Conservation (phyloP, 768 basidiomycete genomes). For the Clitopilus passeckerianus region DNA sequence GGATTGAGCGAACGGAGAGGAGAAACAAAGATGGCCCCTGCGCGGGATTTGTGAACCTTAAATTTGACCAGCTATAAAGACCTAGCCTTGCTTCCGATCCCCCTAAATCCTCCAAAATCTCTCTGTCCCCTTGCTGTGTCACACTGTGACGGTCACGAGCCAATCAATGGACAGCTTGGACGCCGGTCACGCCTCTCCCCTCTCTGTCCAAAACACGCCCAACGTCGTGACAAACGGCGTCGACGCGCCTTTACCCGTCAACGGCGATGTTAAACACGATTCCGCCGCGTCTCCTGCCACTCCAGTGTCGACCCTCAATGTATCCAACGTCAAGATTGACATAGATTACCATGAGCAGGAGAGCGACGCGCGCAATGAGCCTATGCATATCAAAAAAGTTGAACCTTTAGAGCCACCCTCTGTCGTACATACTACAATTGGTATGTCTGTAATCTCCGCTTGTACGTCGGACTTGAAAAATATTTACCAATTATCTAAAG, state of each 20-base stretch:
- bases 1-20: constrained; percentile 16
- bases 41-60: constrained; percentile 84
- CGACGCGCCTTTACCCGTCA: constrained; percentile 28
- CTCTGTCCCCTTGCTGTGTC: constrained; percentile 44
- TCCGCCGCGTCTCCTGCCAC: constrained; percentile 40
- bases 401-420: constrained; percentile 33
- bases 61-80: constrained; percentile 78
- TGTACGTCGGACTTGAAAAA: neutral
- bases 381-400: constrained; percentile 42
- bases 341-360: constrained; percentile 59
- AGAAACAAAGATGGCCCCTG: constrained; percentile 56
- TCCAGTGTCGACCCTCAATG: constrained; percentile 46
- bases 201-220: neutral
- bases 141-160: constrained; percentile 76
- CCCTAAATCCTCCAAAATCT: constrained; percentile 76
- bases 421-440: constrained; percentile 16
- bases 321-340: constrained; percentile 58
- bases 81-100: constrained; percentile 59
- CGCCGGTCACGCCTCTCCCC: constrained; percentile 25
- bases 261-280: constrained; percentile 33
- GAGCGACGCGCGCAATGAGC: constrained; percentile 64
- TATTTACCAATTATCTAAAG: neutral
- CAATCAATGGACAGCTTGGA: constrained; percentile 52
- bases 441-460: neutral
- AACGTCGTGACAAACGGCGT: constrained; percentile 28